These are phyloP conservation scores for Artemisia annua DNA, from an alignment of 129 eudicot species.

Conservation along the genomic window DNA sequence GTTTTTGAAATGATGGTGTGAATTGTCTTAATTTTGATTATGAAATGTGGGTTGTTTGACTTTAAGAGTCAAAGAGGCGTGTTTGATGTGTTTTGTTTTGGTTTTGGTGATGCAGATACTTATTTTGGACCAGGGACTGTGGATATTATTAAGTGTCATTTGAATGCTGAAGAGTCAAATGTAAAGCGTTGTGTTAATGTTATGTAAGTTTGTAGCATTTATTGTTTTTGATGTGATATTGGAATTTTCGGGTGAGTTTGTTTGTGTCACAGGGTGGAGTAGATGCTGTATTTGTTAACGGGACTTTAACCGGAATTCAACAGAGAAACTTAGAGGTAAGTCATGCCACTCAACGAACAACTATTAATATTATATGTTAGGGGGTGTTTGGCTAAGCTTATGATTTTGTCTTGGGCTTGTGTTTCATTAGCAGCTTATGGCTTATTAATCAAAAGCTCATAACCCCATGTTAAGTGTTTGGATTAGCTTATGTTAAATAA, in stretches of 20 bases:
- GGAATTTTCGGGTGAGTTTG: neutral
- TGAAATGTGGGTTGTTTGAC: conserved; percentile 26
- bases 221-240: neutral
- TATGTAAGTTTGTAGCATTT: neutral
- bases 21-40: neutral
- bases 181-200: conserved; percentile 34
- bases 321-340: conserved; percentile 92
- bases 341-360: neutral
- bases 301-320: conserved; percentile 71
- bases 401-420: too few species aligned
- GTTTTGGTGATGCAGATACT: conserved; percentile 60
- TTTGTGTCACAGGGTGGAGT: conserved; percentile 59
- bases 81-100: conserved; percentile 4
- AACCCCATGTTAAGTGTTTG: too few species aligned
- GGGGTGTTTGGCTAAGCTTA: too few species aligned
- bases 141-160: conserved; percentile 60
- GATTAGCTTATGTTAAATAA: neutral
- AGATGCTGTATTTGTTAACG: conserved; percentile 92
- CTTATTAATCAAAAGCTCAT: too few species aligned
- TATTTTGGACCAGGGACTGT: conserved; percentile 89
- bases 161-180: conserved; percentile 59
- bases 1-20: neutral
- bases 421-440: too few species aligned
- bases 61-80: neutral
- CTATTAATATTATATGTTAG: too few species aligned